phyloP scores from a whole-genome alignment of 371 early-diverging fungal genomes.

The Fennellomyces sp. region DNA sequence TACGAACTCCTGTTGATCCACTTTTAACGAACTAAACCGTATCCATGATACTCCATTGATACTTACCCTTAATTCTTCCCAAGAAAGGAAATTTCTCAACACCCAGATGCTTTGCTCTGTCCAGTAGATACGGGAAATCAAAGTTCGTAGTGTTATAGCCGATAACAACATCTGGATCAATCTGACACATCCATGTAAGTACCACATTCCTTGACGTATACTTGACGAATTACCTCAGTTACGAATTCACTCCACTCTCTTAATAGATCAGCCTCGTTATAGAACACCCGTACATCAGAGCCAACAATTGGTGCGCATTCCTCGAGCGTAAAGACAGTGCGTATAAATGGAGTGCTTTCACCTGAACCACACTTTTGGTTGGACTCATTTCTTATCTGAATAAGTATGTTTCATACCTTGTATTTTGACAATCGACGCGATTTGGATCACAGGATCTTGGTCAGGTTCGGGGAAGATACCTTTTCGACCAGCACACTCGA shows the following conservation, averaged over 20 bases:
- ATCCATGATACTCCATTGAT: neutral
- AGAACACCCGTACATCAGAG: constrained; percentile 84
- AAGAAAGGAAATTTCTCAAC: constrained; percentile 82
- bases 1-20: constrained; percentile 36
- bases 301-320: constrained; percentile 95
- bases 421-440: constrained; percentile 93
- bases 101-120: constrained; percentile 86
- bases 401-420: constrained; percentile 60
- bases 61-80: constrained; percentile 76
- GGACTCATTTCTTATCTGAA: too few species aligned
- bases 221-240: constrained; percentile 37
- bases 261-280: constrained; percentile 87
- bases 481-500: constrained; percentile 98
- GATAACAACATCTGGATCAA: constrained; percentile 98
- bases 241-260: constrained; percentile 91
- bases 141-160: constrained; percentile 99
- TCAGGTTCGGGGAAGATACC: constrained; percentile 97
- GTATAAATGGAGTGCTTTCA: constrained; percentile 84
- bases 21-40: neutral
- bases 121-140: constrained; percentile 98
- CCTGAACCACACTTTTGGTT: constrained; percentile 37
- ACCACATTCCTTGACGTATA: neutral
- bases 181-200: constrained; percentile 22
- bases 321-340: constrained; percentile 93
- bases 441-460: constrained; percentile 99